Evolutionary conservation across 495 filamentous ascomycete species (phyloP).

Genomic region (Tetracladium setigerum): DNA sequence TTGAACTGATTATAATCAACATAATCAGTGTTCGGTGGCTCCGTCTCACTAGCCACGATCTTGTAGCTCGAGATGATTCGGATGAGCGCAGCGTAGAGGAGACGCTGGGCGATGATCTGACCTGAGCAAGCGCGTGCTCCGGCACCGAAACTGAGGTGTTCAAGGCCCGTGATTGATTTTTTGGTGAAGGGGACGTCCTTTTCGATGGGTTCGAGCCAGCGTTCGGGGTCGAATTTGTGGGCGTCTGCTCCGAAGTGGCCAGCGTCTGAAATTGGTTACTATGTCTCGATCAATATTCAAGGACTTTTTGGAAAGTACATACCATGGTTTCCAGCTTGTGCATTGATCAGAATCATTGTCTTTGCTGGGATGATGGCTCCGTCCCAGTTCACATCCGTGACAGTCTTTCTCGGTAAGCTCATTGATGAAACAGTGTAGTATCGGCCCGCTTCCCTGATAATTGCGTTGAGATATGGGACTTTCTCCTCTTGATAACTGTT

Average conservation of each 20-base stretch:
- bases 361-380: slow-evolving; percentile 44
- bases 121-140: slow-evolving; percentile 47
- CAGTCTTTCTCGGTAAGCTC: slow-evolving; percentile 45
- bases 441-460: slow-evolving; percentile 45
- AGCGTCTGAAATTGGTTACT: slow-evolving; percentile 33
- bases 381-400: slow-evolving; percentile 45
- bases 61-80: slow-evolving; percentile 40
- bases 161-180: slow-evolving; percentile 26
- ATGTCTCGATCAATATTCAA: too few species aligned
- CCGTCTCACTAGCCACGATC: slow-evolving; percentile 39
- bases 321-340: slow-evolving; percentile 52
- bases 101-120: slow-evolving; percentile 39
- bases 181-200: too few species aligned
- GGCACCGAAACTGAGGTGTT: slow-evolving; percentile 44
- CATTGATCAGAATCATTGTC: slow-evolving; percentile 51
- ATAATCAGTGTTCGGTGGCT: slow-evolving; percentile 48
- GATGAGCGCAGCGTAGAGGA: slow-evolving; percentile 42
- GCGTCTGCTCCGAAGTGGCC: slow-evolving; percentile 43
- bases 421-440: slow-evolving; percentile 50
- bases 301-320: too few species aligned
- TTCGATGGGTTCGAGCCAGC: slow-evolving; percentile 35
- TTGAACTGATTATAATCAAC: slow-evolving; percentile 51
- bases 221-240: slow-evolving; percentile 43
- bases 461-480: slow-evolving; percentile 39
- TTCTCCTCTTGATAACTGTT: slow-evolving; percentile 38